Evolutionary conservation across 108 stramenopile species (phyloP).

Genomic region (Fragilariopsis cylindrus): DNA sequence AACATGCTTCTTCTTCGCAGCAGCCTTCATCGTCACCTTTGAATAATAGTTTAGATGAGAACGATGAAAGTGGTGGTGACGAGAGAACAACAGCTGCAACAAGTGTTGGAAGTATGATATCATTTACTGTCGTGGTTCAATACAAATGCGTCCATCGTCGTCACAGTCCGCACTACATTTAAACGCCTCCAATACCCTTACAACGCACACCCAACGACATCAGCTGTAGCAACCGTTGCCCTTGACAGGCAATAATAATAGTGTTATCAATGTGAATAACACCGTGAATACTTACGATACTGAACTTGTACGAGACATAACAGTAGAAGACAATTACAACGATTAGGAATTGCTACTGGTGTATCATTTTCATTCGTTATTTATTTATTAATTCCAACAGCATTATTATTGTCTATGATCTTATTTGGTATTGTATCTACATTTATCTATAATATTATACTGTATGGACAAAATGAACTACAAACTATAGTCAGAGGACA

Average conservation of each 20-base stretch:
- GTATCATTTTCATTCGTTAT: slow-evolving; percentile 13
- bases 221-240: not conserved
- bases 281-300: not conserved
- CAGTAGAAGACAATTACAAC: slow-evolving; percentile 17
- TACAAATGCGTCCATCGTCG: not conserved
- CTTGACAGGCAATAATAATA: not conserved
- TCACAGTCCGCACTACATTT: not conserved
- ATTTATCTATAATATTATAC: not conserved
- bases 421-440: slow-evolving; percentile 8
- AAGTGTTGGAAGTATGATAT: slow-evolving; percentile 9
- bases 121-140: not conserved
- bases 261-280: not conserved
- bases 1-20: not conserved
- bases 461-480: slow-evolving; percentile 21
- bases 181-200: not conserved
- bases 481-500: slow-evolving; percentile 17
- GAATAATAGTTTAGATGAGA: not conserved
- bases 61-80: not conserved
- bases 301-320: slow-evolving; percentile 1
- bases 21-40: no score
- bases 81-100: slow-evolving; percentile 1
- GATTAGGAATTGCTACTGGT: slow-evolving; percentile 25
- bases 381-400: slow-evolving; percentile 21
- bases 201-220: not conserved
- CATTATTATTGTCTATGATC: slow-evolving; percentile 17